A percentile compares a stretch with the other conserved stretches of the same genome.
These are phyloP conservation scores for Populus hybrid DNA, from an alignment of 441 rosid genomes.

Conservation along the genomic window DNA sequence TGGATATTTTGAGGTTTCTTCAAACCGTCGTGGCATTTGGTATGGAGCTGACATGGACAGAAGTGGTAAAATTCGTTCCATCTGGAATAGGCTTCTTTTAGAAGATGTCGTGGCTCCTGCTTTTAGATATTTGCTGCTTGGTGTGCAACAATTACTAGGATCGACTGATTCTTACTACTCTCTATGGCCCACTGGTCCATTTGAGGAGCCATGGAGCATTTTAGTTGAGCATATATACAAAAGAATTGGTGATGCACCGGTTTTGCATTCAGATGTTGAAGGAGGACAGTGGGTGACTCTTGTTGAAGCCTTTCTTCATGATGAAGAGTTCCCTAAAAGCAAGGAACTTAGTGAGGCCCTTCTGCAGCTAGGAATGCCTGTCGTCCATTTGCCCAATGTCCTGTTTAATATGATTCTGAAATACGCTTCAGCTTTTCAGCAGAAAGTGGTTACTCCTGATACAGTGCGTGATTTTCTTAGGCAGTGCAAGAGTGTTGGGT, in stretches of 20 bases:
- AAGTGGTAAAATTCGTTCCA: constrained; percentile 93
- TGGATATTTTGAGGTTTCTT: constrained; percentile 97
- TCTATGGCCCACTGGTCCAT: constrained; percentile 81
- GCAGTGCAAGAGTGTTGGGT: constrained; percentile 48
- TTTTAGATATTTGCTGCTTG: constrained; percentile 61
- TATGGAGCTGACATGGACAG: constrained; percentile 99
- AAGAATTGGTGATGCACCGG: constrained; percentile 56
- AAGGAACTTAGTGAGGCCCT: constrained; percentile 80
- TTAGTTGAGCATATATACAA: constrained; percentile 81
- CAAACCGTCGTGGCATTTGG: constrained; percentile 99
- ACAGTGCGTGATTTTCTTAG: constrained; percentile 72
- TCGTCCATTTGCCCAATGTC: constrained; percentile 69
- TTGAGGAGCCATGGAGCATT: constrained; percentile 97
- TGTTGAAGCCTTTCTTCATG: constrained; percentile 82
- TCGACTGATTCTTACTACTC: constrained; percentile 65
- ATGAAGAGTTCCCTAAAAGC: constrained; percentile 65
- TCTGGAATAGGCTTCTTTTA: constrained; percentile 94
- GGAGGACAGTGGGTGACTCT: constrained; percentile 92
- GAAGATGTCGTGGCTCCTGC: constrained; percentile 89
- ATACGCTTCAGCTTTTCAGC: constrained; percentile 56
- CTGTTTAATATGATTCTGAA: constrained; percentile 77
- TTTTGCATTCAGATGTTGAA: constrained; percentile 65
- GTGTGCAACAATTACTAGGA: constrained; percentile 64
- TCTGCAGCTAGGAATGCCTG: constrained; percentile 81
- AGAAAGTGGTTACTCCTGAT: constrained; percentile 90